Evolutionary conservation across 169 alveolate species (phyloP).

Genomic region (Plasmodium malariae): DNA sequence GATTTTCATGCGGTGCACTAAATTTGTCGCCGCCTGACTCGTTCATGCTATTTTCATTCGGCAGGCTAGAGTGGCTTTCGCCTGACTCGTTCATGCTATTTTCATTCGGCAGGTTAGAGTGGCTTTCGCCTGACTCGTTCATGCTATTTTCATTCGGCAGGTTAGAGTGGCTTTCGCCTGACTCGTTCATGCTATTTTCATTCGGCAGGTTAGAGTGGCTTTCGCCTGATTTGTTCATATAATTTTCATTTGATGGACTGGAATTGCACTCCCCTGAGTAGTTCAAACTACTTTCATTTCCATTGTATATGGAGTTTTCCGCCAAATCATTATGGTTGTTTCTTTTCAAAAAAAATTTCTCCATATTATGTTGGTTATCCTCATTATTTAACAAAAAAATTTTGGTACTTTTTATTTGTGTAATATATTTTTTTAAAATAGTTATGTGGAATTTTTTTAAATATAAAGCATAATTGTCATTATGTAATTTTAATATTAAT

Average conservation of each 20-base stretch:
- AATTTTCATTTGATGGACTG: background rate
- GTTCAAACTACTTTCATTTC: too few relatives aligned
- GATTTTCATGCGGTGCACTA: too few relatives aligned
- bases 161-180: background rate
- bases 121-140: constrained; percentile 3
- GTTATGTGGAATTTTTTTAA: constrained; percentile 38
- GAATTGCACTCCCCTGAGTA: background rate
- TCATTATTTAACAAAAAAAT: constrained; percentile 23
- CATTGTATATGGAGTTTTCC: too few relatives aligned
- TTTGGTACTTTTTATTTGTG: constrained; percentile 44
- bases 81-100: too few relatives aligned
- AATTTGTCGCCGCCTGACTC: too few relatives aligned
- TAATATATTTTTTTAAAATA: constrained; percentile 21
- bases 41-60: too few relatives aligned
- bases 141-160: background rate
- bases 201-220: too few relatives aligned
- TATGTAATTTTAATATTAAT: constrained; percentile 59
- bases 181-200: background rate
- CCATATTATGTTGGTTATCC: background rate
- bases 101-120: too few relatives aligned
- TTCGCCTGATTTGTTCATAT: background rate
- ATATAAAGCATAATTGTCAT: constrained; percentile 58
- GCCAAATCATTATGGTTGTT: background rate
- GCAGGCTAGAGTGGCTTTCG: too few relatives aligned
- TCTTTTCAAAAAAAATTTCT: background rate